Evolutionary conservation across 2,329 filamentous ascomycete genomes (phyloP), one percentile per base, ranked within the genome.

Genomic region (Ploettnerulaceae sp.): DNA sequence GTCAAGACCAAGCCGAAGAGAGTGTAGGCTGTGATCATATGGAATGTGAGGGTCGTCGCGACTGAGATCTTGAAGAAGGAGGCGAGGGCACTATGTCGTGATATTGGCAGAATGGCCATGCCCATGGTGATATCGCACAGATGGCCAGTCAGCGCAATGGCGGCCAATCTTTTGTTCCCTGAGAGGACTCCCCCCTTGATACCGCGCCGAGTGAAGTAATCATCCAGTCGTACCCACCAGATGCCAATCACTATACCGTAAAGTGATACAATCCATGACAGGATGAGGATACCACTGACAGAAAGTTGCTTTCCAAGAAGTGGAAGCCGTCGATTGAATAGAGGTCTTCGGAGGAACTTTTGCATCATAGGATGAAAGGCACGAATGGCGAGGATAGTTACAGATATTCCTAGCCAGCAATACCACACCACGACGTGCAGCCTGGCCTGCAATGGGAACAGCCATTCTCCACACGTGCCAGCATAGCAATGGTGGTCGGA

Each of bases 351-450:
- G 40, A 60, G 44, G n/a, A 46, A 17, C 22, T 50, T 53, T 22
- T 50, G 53, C 36, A 60, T 49, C 14, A 29, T 33, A n/a, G 53
- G 58, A 21, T 55, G 52, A 21, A 61, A 61, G 18, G 57, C 53
- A 14, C 56, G 55, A 14, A 61, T 14, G n/a, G 55, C 55, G 3
- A 61, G 47, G 6, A 60, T 24, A 2, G 56, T 55, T 3, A 57
- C 52, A 3, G 58, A 55, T n/a, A 60, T 41, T 9, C 55, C 57
- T 5, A 61, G 37, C 56, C 56, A 61, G 32, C 33, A 46, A 38
- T 60, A 61, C 58, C 58, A 61, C 15, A 60, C 45, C 2, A 58
- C 51, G 18, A 61, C 56, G 36, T 61, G 58, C 3, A 61, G 48
- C 32, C 58, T 48, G 29, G 58, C 58, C 37, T 61, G 57, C n/a